Evolutionary conservation across 352 stramenopile species (phyloP).

Genomic region (Lagenidium giganteum): DNA sequence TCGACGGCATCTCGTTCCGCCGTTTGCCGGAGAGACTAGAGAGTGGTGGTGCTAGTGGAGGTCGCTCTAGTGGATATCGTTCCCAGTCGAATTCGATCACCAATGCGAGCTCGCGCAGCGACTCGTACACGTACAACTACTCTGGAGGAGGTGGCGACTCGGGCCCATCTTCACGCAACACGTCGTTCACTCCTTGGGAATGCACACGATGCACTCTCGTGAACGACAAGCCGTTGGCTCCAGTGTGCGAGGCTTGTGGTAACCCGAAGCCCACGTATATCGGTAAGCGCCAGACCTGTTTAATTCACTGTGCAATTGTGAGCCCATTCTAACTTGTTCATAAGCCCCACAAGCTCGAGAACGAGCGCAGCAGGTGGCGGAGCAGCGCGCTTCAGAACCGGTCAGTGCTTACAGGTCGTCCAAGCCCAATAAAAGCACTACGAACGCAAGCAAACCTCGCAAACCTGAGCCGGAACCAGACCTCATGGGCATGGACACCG

Average conservation of each 20-base stretch:
- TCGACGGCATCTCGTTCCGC: constrained; percentile 76
- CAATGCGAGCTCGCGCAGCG: constrained; percentile 20
- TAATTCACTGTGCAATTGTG: no score
- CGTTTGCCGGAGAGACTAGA: constrained; percentile 59
- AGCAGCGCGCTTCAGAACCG: constrained; percentile 15
- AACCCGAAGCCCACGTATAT: constrained; percentile 56
- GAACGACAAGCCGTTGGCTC: constrained; percentile 70
- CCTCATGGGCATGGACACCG: not conserved
- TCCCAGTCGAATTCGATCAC: no score
- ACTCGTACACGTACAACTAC: constrained; percentile 43
- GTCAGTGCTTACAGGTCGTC: constrained; percentile 3
- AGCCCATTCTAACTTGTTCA: not conserved
- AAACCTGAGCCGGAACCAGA: not conserved
- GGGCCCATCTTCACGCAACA: constrained; percentile 30
- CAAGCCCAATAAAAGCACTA: constrained; percentile 2
- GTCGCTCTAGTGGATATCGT: no score
- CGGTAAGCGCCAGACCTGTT: constrained; percentile 25
- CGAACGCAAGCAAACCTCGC: constrained; percentile 1
- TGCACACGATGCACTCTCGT: constrained; percentile 70
- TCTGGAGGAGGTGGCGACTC: constrained; percentile 20
- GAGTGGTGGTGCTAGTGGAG: not conserved
- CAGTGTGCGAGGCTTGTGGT: constrained; percentile 70
- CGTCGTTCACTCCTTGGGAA: constrained; percentile 64
- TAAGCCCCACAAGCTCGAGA: constrained; percentile 38
- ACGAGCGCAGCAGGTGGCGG: constrained; percentile 38